Evolutionary conservation across 805 yeast species (phyloP).

Genomic region (Kodamaea hsintzibuensis): DNA sequence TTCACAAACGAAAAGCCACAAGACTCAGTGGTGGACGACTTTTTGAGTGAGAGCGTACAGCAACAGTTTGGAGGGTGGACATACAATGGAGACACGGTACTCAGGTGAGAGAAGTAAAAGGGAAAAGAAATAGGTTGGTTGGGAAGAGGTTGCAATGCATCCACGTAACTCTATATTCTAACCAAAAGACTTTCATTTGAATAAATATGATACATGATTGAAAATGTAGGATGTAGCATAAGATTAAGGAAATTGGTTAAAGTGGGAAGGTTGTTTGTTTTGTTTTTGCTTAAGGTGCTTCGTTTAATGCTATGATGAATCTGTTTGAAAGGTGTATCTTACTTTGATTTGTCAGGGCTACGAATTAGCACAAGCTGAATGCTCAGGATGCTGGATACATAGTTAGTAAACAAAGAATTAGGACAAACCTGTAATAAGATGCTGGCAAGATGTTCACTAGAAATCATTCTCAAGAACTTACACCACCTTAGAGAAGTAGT

Average conservation of each 20-base stretch:
- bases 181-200: background rate
- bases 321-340: no score
- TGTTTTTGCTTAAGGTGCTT: no score
- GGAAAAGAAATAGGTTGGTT: background rate
- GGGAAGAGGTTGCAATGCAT: background rate
- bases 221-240: background rate
- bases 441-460: no score
- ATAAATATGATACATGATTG: background rate
- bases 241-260: background rate
- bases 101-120: conserved; percentile 8
- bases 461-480: no score
- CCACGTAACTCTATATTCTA: background rate
- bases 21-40: conserved; percentile 93
- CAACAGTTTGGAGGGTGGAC: conserved; percentile 99
- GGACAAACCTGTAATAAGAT: no score
- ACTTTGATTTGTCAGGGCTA: no score
- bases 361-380: no score
- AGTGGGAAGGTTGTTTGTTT: no score
- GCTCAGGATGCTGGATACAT: no score
- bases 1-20: conserved; percentile 92
- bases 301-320: no score
- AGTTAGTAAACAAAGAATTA: no score
- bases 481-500: no score
- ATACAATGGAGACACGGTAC: conserved; percentile 64
- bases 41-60: conserved; percentile 91